Evolutionary conservation across 345 rosid species (phyloP).

Genomic region (Isatis tinctoria): DNA sequence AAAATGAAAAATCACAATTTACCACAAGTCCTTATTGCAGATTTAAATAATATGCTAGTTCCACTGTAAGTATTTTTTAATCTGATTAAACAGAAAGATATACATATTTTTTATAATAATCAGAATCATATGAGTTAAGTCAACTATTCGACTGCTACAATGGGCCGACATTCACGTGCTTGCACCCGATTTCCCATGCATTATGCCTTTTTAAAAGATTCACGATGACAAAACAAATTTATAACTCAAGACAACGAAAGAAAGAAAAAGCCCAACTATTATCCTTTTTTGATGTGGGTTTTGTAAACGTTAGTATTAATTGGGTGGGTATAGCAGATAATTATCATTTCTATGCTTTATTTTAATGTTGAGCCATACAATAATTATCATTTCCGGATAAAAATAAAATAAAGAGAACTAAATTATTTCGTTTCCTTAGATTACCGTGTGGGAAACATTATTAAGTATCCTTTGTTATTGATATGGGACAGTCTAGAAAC

Average conservation of each 20-base stretch:
- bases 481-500: constrained; percentile 23
- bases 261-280: background rate
- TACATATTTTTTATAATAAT: background rate
- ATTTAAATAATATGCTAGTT: no score
- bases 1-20: background rate
- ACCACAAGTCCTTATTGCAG: background rate
- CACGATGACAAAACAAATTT: constrained; percentile 13
- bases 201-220: constrained; percentile 22
- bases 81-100: background rate
- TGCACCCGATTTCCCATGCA: constrained; percentile 45
- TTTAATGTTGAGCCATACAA: background rate
- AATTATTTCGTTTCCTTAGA: background rate
- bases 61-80: no score
- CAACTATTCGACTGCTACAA: constrained; percentile 38
- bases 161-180: constrained; percentile 53
- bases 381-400: background rate
- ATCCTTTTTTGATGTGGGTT: background rate
- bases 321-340: background rate
- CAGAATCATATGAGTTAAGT: constrained; percentile 21
- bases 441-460: background rate
- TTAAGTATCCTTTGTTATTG: background rate
- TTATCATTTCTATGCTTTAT: background rate
- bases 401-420: background rate
- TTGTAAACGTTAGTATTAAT: background rate
- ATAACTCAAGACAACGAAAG: constrained; percentile 11